Conservation (phyloP, 2,329 filamentous ascomycete species). For the Huntiella abstrusa region DNA sequence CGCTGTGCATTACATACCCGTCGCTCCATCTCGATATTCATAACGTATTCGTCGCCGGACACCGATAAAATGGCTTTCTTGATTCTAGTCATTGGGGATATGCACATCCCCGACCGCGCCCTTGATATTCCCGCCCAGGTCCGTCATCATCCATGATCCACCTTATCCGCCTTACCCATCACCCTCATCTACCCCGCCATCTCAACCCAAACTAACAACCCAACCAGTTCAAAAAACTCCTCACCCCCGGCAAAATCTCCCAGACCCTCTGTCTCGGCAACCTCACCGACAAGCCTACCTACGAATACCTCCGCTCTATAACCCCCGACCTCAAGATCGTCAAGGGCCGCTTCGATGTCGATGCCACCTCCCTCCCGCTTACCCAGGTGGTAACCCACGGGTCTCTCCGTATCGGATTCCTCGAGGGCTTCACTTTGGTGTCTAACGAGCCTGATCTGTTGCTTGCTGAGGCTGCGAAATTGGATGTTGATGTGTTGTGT, state of each 20-base stretch:
- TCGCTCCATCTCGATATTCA: background rate
- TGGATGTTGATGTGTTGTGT: slow-evolving; percentile 51
- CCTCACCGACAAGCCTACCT: slow-evolving; percentile 60
- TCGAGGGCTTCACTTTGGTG: slow-evolving; percentile 50
- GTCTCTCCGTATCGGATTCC: slow-evolving; percentile 44
- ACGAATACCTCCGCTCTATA: slow-evolving; percentile 60
- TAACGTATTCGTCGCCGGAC: too few relatives aligned
- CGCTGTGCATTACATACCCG: background rate
- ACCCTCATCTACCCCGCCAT: background rate
- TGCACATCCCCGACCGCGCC: slow-evolving; percentile 83
- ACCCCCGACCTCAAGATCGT: slow-evolving; percentile 55
- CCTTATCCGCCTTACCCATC: background rate
- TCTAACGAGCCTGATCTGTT: slow-evolving; percentile 48
- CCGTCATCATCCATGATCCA: slow-evolving; percentile 14
- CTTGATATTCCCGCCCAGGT: slow-evolving; percentile 85
- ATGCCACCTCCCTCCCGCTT: slow-evolving; percentile 44
- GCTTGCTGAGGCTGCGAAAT: slow-evolving; percentile 46
- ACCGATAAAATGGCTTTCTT: slow-evolving; percentile 57
- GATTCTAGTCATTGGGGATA: slow-evolving; percentile 79
- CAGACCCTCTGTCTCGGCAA: slow-evolving; percentile 68
- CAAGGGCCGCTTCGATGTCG: slow-evolving; percentile 47
- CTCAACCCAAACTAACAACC: background rate
- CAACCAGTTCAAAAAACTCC: slow-evolving; percentile 62
- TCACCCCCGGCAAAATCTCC: slow-evolving; percentile 65
- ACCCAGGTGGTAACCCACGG: slow-evolving; percentile 49